Conservation (phyloP, 2,329 filamentous ascomycete genomes). For the Pestalotiopsis fici region DNA sequence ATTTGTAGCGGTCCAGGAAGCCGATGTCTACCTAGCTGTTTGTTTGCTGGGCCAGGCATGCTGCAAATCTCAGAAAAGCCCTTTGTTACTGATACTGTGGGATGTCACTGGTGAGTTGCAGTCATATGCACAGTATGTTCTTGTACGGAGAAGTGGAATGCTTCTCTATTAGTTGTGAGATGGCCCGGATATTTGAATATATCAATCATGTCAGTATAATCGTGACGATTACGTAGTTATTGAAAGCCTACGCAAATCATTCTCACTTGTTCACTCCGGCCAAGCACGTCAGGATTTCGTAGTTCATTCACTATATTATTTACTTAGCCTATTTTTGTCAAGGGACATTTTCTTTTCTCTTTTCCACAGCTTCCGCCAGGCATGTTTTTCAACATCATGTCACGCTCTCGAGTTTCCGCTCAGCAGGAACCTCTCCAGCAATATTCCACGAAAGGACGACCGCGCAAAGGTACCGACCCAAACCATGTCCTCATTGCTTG, state of each 20-base stretch:
- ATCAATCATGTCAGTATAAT: background rate
- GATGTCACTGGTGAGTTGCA: background rate
- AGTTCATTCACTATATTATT: too few relatives aligned
- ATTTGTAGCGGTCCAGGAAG: constrained; percentile 33
- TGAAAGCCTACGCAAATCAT: background rate
- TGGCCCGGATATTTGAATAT: background rate
- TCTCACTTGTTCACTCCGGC: background rate
- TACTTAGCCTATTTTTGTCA: too few relatives aligned
- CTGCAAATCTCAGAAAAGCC: background rate
- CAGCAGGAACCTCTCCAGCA: too few relatives aligned
- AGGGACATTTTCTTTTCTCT: too few relatives aligned
- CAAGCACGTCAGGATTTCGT: too few relatives aligned
- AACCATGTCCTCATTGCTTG: background rate
- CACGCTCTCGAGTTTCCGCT: too few relatives aligned
- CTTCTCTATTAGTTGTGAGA: background rate
- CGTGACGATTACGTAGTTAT: background rate
- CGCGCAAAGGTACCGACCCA: too few relatives aligned
- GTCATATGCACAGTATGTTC: background rate
- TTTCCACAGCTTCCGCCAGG: too few relatives aligned
- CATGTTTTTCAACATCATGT: too few relatives aligned
- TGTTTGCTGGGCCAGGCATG: background rate
- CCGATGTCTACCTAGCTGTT: background rate
- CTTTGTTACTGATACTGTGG: background rate
- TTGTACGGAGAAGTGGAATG: background rate
- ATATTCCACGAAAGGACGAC: too few relatives aligned